Base-by-base conservation (phyloP, 768 basidiomycete genomes). In the Butyriboletus loyo region DNA sequence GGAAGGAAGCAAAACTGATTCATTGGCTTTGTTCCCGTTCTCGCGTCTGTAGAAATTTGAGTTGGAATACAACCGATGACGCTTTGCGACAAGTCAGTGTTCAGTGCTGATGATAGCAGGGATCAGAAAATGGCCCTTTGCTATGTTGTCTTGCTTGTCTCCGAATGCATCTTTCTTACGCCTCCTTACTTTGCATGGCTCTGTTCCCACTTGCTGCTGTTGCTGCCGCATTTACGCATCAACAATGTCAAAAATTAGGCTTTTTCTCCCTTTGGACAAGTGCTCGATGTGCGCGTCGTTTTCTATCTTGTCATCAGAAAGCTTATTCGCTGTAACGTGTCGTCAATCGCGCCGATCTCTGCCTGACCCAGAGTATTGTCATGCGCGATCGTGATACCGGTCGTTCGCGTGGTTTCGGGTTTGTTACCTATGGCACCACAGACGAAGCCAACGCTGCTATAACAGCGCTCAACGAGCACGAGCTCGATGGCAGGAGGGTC, bases 351-450 rank as follows among this genome's bases (percentile, higher is more conserved):
- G 70, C 66, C 75, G 63, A 70, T 75, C 51, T 61, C 59, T 62
- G 43, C 37, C 46, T 39, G 45, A 53, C 69, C 73, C 59, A 97
- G 92, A 89, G 89, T 63, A 93, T 96, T 75, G 93, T 96, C 72
- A 96, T 96, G 94, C 89, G 92, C 77, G 95, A 98, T 76, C 92
- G 94, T 69, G 96, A 97, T 68, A 98, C 96, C 60, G 90, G 92
- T 55, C 92, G 95, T 67, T 96, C 92, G 58, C 88, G 95, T 68
- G 95, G 95, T 66, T 98, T 98, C 71, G 95, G 95, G 57, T 98
- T 98, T 74, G 94, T 98, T 56, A 94, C 90, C 49, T 94, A 77
- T 71, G 70, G 76, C 57, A 67, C 71, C 43, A 39, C 65, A 13
- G 64, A 72, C 28, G 92, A 96, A 70, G 95, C 95, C 40, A 75